These are phyloP conservation scores for Quercus bicolor DNA, from an alignment of 306 rosid species.

Conservation along the genomic window DNA sequence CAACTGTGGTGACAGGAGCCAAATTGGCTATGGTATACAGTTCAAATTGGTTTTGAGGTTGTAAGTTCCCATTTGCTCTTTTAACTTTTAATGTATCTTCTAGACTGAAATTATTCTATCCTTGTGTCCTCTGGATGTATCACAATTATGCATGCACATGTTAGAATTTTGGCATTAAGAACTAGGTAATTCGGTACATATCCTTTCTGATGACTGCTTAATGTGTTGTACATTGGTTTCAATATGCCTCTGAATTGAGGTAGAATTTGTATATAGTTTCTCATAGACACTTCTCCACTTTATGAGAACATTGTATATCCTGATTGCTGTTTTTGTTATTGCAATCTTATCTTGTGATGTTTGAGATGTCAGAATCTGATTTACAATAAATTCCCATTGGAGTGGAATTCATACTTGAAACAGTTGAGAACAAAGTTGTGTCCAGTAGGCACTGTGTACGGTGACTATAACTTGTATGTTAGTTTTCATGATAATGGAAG, in stretches of 20 bases:
- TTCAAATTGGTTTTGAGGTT: too few species aligned
- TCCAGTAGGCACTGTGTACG: background rate
- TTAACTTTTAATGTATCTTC: background rate
- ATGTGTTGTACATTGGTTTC: background rate
- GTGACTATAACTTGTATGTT: background rate
- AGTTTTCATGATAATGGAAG: background rate
- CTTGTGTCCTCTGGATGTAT: background rate
- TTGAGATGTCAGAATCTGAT: background rate
- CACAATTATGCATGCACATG: background rate
- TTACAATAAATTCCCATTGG: background rate
- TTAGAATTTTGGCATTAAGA: background rate
- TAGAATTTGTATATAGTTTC: background rate
- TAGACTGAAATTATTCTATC: too few species aligned
- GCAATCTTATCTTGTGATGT: background rate
- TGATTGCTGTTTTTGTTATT: background rate
- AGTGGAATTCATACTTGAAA: background rate
- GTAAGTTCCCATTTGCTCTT: background rate
- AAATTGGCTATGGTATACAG: too few species aligned
- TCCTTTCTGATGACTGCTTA: background rate
- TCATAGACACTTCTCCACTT: background rate
- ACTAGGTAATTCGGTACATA: background rate
- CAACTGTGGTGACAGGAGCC: too few species aligned
- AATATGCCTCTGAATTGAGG: background rate
- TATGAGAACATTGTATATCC: background rate
- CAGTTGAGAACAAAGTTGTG: slow-evolving; percentile 1